Conservation (phyloP, 192 early-diverging fungal genomes). For the Umbelopsis sp. region DNA sequence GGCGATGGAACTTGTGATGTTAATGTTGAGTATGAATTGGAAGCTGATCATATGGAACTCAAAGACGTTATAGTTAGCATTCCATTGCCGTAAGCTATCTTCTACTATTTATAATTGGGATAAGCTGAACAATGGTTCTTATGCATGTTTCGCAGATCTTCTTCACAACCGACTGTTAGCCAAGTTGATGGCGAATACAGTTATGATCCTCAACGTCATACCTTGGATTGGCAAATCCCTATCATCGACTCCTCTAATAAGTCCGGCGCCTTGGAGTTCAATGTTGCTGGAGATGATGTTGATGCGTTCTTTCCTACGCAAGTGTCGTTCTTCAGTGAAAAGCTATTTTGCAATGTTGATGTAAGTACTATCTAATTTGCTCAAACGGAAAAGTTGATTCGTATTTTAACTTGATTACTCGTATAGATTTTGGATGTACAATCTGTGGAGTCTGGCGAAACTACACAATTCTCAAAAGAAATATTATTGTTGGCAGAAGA, state of each 20-base stretch:
- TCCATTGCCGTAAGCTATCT: slow-evolving; percentile 76
- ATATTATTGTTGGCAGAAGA: slow-evolving; percentile 74
- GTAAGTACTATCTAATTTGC: slow-evolving; percentile 33
- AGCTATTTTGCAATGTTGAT: slow-evolving; percentile 79
- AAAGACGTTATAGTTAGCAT: slow-evolving; percentile 88
- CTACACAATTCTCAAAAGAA: slow-evolving; percentile 74
- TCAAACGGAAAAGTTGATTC: not conserved
- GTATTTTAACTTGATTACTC: not conserved
- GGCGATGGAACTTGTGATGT: slow-evolving; percentile 90
- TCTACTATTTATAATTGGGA: not conserved
- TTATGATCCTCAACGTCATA: slow-evolving; percentile 69
- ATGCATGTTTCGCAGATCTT: slow-evolving; percentile 46
- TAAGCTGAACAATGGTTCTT: not conserved
- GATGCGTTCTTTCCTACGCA: slow-evolving; percentile 86
- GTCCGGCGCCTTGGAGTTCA: slow-evolving; percentile 87
- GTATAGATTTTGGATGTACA: slow-evolving; percentile 58
- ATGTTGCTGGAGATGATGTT: slow-evolving; percentile 72
- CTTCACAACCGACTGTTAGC: slow-evolving; percentile 70
- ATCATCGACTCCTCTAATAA: slow-evolving; percentile 77
- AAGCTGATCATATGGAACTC: slow-evolving; percentile 74
- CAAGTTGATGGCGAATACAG: slow-evolving; percentile 83
- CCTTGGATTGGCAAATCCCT: slow-evolving; percentile 86
- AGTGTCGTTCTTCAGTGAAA: slow-evolving; percentile 74
- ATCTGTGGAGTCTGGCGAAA: slow-evolving; percentile 56
- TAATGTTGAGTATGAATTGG: slow-evolving; percentile 96